Evolutionary conservation across 2,329 filamentous ascomycete genomes (phyloP), one percentile per base, ranked within the genome.

Genomic region (Mariannaea sp.): DNA sequence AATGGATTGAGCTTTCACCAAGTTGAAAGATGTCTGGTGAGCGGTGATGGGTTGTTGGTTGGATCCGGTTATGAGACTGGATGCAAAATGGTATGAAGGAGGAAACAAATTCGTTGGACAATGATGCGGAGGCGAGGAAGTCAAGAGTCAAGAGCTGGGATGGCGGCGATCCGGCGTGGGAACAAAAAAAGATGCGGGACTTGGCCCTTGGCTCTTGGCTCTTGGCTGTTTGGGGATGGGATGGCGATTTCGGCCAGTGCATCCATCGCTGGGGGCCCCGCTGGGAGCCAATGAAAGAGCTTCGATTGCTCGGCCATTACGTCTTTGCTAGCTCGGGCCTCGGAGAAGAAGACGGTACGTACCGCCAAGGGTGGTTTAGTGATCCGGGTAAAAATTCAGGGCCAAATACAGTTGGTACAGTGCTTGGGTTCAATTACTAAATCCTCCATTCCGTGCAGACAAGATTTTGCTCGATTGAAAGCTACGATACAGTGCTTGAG

Each of bases 221-320:
- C 26, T 7, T 29, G 7, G 26, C 26, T 40, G 27, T 32, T 43
- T 49, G 29, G 44, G 54, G 29, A 32, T 27, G 59, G 61, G 55
- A 66, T 66, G 64, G 64, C 64, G 64, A 66, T 66, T 66, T 66
- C 64, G 64, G 64, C 60, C 63, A 60, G 44, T 58, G 59, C 51
- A 50, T 59, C n/a, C 43, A 55, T 60, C 61, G n/a, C n/a, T n/a
- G n/a, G n/a, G 62, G 64, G 55, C 24, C 49, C n/a, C 2, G 1
- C 0, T 0, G 1, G n/a, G 3, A 12, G 1, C 64, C 60, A 66
- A 66, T 65, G 29, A 62, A 9, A 36, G 13, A 64, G 60, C 60
- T 60, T 53, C 39, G 62, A 66, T 66, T 66, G 64, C 62, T 66
- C 64, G 64, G 64, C 64, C 64, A 66, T 66, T 66, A 66, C 64